These are phyloP conservation scores for Penstemon eatonii DNA, from an alignment of 257 asterid species.

Conservation along the genomic window DNA sequence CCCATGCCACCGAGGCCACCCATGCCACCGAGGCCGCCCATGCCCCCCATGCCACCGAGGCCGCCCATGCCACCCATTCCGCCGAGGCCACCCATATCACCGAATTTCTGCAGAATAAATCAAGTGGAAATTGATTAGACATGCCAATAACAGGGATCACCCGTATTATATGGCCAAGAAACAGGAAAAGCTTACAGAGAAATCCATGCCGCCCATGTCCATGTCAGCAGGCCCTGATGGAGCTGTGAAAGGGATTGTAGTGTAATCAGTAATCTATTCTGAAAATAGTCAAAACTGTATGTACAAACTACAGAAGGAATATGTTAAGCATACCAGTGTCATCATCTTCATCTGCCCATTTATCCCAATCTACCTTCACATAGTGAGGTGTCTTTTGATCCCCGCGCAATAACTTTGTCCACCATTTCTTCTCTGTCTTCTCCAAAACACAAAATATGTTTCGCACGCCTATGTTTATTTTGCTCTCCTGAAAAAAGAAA, in stretches of 20 bases:
- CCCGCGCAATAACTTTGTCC: conserved; percentile 64
- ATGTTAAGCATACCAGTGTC: conserved; percentile 33
- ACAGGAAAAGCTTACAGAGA: conserved; percentile 47
- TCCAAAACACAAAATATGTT: conserved; percentile 56
- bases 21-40: conserved; percentile 29
- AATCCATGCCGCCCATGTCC: conserved; percentile 42
- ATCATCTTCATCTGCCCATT: conserved; percentile 86
- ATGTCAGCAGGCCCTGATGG: neutral
- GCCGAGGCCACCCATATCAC: conserved; percentile 39
- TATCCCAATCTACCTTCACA: conserved; percentile 85
- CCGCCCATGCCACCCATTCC: conserved; percentile 36
- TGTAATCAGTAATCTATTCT: neutral
- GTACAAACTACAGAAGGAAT: neutral
- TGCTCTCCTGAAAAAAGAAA: conserved; percentile 59
- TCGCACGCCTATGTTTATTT: conserved; percentile 46
- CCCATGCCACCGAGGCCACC: conserved; percentile 35
- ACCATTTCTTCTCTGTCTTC: conserved; percentile 81
- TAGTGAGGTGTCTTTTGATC: conserved; percentile 59
- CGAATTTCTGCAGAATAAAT: conserved; percentile 55
- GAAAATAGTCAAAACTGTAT: neutral
- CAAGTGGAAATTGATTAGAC: conserved; percentile 22
- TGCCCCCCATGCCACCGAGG: conserved; percentile 30
- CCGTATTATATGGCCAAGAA: neutral
- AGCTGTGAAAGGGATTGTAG: neutral
- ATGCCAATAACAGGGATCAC: neutral